These are phyloP conservation scores for Paraleonurus japonicus DNA, from an alignment of 257 asterid genomes.

Conservation along the genomic window DNA sequence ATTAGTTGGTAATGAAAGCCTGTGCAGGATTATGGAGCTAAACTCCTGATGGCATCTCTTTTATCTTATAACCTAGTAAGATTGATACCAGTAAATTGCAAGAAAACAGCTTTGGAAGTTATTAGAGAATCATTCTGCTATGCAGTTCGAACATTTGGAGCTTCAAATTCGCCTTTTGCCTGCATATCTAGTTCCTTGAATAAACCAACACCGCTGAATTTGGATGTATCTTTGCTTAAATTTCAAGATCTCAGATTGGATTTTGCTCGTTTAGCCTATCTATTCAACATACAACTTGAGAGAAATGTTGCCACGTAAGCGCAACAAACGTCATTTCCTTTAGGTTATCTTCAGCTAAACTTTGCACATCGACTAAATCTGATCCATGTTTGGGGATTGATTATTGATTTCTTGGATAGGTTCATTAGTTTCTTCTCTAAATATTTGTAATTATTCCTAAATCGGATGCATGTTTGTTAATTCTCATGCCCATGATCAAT, in stretches of 20 bases:
- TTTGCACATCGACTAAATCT: conserved; percentile 12
- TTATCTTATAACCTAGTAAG: conserved; percentile 48
- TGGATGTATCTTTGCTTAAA: conserved; percentile 83
- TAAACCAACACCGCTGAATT: conserved; percentile 87
- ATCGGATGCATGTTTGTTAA: conserved; percentile 1
- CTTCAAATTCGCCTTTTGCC: conserved; percentile 65
- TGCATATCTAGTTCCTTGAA: conserved; percentile 75
- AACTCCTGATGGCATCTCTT: conserved; percentile 50
- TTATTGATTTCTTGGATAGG: background rate
- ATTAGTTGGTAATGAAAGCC: conserved; percentile 16
- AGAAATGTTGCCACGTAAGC: conserved; percentile 93
- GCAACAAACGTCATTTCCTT: conserved; percentile 22
- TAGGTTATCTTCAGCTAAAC: conserved; percentile 18
- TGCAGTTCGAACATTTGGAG: conserved; percentile 45
- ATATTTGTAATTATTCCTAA: background rate
- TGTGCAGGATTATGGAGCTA: conserved; percentile 60
- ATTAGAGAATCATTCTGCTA: conserved; percentile 44
- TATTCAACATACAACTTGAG: conserved; percentile 91
- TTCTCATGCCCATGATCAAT: conserved; percentile 1
- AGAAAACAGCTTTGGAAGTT: conserved; percentile 32
- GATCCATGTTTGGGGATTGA: conserved; percentile 13
- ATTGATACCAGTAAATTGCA: conserved; percentile 37
- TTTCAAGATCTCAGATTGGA: conserved; percentile 74
- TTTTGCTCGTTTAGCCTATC: conserved; percentile 70
- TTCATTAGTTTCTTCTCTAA: background rate